Base-by-base conservation (phyloP, 75 land plant genomes). In the Pinus albicaulis region DNA sequence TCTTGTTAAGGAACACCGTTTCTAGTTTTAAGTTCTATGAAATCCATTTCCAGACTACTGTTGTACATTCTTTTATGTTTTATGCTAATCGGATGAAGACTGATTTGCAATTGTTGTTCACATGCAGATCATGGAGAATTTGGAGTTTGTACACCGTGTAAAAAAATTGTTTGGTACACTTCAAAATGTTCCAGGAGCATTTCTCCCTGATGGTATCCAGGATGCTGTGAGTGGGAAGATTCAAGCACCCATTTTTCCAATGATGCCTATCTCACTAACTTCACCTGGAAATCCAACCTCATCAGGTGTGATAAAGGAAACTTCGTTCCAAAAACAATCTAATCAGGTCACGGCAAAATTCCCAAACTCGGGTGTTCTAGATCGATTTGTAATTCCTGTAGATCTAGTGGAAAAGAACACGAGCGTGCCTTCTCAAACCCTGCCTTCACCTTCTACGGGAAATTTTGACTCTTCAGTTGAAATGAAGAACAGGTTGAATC, bases 71-170 rank as follows among this genome's bases (percentile, higher is more conserved):
- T 48, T 68, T 38, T 20, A 20, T 68, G 28, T 34, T 20, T 28
- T 68, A 3, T 41, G 52, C 52, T 20, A 3, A 48, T 48, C 12
- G 53, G 53, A 10, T 10, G 12, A 41, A 11, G 23, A 20, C 19
- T 66, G 17, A 66, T 68, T 38, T 8, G 14, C 22, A 41, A 20
- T 19, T 19, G 11, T 48, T 68, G 71, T 11, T 7, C 38, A 68
- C 76, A 22, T 79, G 81, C 87, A 93, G 96, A 79, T 91, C 26
- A 69, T 78, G 81, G 93, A 93, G 76, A 63, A 86, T 73, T 57
- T 82, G 19, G 77, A 73, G 13, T 89, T 92, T 76, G 84, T 91
- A 31, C 80, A 85, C 52, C 85, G 81, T 73, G 88, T 93, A 65
- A 87, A 71, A 79, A 65, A 75, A 55, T 56, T 86, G 38, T 87